Conservation (phyloP, 192 early-diverging fungal species). For the Piromyces finnis region DNA sequence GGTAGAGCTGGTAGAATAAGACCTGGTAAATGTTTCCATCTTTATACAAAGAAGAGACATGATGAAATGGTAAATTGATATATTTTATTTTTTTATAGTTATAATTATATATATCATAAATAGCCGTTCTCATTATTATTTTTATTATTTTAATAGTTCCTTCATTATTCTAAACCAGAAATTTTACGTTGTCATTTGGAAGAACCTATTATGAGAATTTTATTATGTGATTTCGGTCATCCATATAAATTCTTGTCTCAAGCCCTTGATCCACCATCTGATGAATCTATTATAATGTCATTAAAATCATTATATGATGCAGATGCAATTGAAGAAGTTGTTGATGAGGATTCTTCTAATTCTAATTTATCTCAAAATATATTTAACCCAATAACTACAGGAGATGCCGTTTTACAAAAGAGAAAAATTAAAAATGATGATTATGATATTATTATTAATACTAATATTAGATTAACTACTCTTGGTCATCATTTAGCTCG, state of each 20-base stretch:
- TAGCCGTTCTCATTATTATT: too few relatives aligned
- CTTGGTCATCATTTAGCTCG: background rate
- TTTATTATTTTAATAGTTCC: conserved; percentile 29
- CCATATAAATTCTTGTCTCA: background rate
- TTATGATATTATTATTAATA: background rate
- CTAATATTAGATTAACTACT: background rate
- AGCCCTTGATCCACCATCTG: background rate
- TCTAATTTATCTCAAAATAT: background rate
- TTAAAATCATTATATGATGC: background rate
- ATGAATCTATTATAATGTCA: background rate
- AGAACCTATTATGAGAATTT: conserved; percentile 15
- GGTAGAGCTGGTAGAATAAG: conserved; percentile 73
- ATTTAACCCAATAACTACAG: background rate
- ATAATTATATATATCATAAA: too few relatives aligned
- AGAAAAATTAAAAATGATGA: background rate
- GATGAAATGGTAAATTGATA: background rate
- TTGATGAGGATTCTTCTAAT: background rate
- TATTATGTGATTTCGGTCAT: background rate
- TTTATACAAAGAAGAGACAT: conserved; percentile 25
- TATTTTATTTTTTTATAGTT: background rate
- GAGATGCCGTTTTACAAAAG: background rate
- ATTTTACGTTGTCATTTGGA: conserved; percentile 62
- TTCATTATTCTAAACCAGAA: conserved; percentile 50
- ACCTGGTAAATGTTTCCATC: conserved; percentile 55
- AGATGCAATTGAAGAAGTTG: background rate